These are phyloP conservation scores for Theileria equi DNA, from an alignment of 169 alveolate species.

Conservation along the genomic window DNA sequence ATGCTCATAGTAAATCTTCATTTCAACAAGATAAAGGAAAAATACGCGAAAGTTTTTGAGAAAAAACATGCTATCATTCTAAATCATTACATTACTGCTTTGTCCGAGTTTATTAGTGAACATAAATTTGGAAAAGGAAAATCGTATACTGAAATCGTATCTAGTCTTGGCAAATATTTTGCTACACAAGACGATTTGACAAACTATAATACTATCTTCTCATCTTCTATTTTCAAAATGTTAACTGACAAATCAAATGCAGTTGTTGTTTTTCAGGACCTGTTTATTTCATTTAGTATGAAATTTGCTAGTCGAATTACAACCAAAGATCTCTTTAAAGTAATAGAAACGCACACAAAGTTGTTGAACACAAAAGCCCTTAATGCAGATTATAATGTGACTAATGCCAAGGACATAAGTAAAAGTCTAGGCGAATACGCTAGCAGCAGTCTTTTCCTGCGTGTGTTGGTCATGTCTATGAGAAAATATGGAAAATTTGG, in stretches of 20 bases:
- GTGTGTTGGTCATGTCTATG: slow-evolving; percentile 22
- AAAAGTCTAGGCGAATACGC: not conserved
- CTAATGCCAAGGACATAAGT: not conserved
- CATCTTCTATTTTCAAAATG: too few species aligned
- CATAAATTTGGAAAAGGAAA: too few species aligned
- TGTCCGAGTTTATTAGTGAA: too few species aligned
- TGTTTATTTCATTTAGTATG: slow-evolving; percentile 26
- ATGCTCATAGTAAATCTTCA: too few species aligned
- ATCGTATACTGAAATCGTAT: too few species aligned
- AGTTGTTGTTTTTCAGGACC: slow-evolving; percentile 19
- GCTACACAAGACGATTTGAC: too few species aligned
- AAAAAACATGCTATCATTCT: too few species aligned
- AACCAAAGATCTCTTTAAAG: slow-evolving; percentile 32
- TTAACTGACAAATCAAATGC: not conserved
- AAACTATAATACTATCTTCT: too few species aligned
- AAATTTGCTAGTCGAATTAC: slow-evolving; percentile 23
- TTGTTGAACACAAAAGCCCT: not conserved
- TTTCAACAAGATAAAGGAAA: too few species aligned
- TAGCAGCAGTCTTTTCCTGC: slow-evolving; percentile 35
- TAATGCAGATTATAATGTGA: not conserved
- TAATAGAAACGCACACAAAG: slow-evolving; percentile 28
- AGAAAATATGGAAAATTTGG: slow-evolving; percentile 44
- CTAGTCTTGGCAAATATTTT: too few species aligned
- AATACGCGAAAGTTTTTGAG: too few species aligned
- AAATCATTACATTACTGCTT: too few species aligned